Percentiles rank a stretch among this genome's conserved stretches.
Evolutionary conservation across 1,284 basidiomycete species (phyloP).

Genomic region (Ustilago xerochloae): DNA sequence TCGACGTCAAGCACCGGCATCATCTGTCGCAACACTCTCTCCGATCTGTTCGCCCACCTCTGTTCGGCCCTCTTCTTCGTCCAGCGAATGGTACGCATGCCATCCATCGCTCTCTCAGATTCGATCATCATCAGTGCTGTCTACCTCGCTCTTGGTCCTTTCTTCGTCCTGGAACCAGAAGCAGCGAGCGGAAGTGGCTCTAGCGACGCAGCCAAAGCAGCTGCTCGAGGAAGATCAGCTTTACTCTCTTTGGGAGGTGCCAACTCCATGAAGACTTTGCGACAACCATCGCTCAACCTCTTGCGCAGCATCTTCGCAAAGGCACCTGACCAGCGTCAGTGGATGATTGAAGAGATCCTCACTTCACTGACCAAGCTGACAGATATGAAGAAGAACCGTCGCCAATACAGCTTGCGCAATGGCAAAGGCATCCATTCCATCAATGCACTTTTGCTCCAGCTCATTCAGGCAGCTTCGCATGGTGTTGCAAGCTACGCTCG

Average conservation of each 20-base stretch:
- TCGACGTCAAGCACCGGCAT: conserved; percentile 29
- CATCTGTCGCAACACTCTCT: conserved; percentile 45
- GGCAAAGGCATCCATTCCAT: conserved; percentile 85
- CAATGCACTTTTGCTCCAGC: conserved; percentile 88
- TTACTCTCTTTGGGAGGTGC: conserved; percentile 50
- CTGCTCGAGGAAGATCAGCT: conserved; percentile 35
- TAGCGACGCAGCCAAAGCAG: conserved; percentile 35
- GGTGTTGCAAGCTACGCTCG: conserved; percentile 32
- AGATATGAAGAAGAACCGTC: conserved; percentile 85
- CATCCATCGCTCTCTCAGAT: conserved; percentile 70
- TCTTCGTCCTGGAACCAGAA: conserved; percentile 80
- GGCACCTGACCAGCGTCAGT: conserved; percentile 86
- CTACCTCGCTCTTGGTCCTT: conserved; percentile 89
- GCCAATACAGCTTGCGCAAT: conserved; percentile 73
- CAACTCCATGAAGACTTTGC: conserved; percentile 77
- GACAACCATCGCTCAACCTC: conserved; percentile 82
- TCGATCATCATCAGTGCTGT: conserved; percentile 82
- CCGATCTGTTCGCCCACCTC: conserved; percentile 51
- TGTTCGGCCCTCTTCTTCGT: conserved; percentile 66
- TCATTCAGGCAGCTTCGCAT: conserved; percentile 83
- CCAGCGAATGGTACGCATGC: conserved; percentile 67
- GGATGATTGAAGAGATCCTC: conserved; percentile 96
- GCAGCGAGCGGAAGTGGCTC: conserved; percentile 21
- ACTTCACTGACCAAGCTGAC: conserved; percentile 87
- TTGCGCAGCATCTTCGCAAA: conserved; percentile 86